Evolutionary conservation across 345 rosid genomes (phyloP), one percentile per base, ranked within the genome.

Genomic region (Euphorbia peplus): DNA sequence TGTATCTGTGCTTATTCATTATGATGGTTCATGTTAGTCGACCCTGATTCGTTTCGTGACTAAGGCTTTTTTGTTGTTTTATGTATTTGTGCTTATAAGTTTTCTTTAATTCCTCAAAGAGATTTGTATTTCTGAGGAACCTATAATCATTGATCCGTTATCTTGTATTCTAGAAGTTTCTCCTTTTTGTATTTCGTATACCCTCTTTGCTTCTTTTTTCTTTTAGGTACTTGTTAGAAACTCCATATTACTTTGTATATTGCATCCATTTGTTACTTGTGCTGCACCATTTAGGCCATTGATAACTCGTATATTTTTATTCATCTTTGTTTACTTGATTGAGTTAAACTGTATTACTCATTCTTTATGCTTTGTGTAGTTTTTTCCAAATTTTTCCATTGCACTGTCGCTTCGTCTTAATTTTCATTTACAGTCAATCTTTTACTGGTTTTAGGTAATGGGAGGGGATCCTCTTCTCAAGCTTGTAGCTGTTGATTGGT

Each of bases 401-500:
- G 2, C 35, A 19, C 37, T 32, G 37, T 7, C 2, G 16, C 21
- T 24, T 32, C 11, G 5, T 51, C 21, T 39, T 18, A 41, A 10
- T 29, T 5, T 61, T 9, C 30, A 10, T 61, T 25, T 10, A 14
- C 26, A 26, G 61, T 28, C 9, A 10, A 60, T 54, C n/a, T 25
- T 16, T 42, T 26, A 29, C 52, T n/a, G 61, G 71, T 77, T 69
- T 42, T 78, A 95, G 99, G 88, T 91, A 67, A 81, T 78, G 85
- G 99, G 97, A 66, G 92, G 92, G 53, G 87, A 91, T 64, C 96
- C 99, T 35, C 90, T 95, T 79, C 97, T 95, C 69, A 83, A 84
- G 77, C 91, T 95, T 51, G 77, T 95, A 73, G 90, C 89, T 29
- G 95, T 95, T 62, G 97, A 95, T 74, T 95, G 99, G 99, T 74